These are phyloP conservation scores for Aureobasidium sp. DNA, from an alignment of 2,329 filamentous ascomycete species.

Conservation along the genomic window DNA sequence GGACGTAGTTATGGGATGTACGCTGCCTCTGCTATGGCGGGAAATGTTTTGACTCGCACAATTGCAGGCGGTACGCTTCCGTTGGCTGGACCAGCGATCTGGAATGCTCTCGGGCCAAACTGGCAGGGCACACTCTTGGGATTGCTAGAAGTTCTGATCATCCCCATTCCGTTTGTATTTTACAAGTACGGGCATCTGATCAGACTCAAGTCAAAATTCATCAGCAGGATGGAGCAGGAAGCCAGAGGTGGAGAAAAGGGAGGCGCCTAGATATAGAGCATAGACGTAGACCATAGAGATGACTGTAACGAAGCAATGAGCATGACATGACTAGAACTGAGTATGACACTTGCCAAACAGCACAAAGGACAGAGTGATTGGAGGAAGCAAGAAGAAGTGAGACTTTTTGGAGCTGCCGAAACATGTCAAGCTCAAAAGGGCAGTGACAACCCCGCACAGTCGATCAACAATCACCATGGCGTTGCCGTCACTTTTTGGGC, in stretches of 20 bases:
- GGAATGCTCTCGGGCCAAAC: slow-evolving; percentile 29
- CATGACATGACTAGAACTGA: not conserved
- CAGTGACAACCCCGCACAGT: not conserved
- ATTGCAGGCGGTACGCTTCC: slow-evolving; percentile 32
- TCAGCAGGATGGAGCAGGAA: not conserved
- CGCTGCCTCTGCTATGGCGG: slow-evolving; percentile 40
- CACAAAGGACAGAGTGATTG: not conserved
- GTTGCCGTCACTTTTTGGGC: not conserved
- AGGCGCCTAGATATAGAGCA: not conserved
- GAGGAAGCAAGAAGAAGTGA: not conserved
- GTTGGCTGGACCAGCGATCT: slow-evolving; percentile 30
- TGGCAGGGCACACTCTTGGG: slow-evolving; percentile 27
- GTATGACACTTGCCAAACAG: not conserved
- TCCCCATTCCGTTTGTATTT: slow-evolving; percentile 36
- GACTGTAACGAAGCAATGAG: not conserved
- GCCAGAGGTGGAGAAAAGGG: slow-evolving; percentile 1
- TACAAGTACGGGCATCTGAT: slow-evolving; percentile 32
- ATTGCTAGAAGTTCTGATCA: slow-evolving; percentile 24
- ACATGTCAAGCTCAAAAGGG: not conserved
- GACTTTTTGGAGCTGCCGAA: not conserved
- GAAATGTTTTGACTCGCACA: slow-evolving; percentile 31
- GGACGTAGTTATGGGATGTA: slow-evolving; percentile 49
- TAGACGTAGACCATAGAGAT: not conserved
- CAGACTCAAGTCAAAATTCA: slow-evolving; percentile 19
- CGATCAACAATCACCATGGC: not conserved